Evolutionary conservation across 1,284 basidiomycete genomes (phyloP), one percentile per base, ranked within the genome.

Genomic region (Heterobasidion irregulare): DNA sequence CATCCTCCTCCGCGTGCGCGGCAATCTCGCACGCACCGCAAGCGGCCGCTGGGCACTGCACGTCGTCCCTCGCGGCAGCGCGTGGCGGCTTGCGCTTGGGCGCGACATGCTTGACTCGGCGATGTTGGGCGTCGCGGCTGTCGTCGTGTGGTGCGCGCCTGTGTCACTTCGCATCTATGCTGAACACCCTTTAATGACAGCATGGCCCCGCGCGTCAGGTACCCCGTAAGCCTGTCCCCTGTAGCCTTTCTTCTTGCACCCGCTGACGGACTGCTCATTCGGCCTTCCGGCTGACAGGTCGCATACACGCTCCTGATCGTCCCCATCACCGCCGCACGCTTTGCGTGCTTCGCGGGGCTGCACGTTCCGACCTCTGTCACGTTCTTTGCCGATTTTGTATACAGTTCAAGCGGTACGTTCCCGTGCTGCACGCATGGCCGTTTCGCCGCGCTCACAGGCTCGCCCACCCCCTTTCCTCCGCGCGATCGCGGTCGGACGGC

Each of bases 1-100:
- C 13, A 69, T 70, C 38, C 60, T 73, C 10, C 65, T 74, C 35
- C 70, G 72, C 15, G 72, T 75, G 7, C 71, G 73, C 15, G 73
- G 73, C 0, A 74, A 75, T 59, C 61, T 75, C 2, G 52, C 66
- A 13, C 53, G 50, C 9, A 58, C 59, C 19, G 60, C 61, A 15
- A 62, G 63, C 13, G 67, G 67, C 6, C 62, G 62, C n/a, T 72
- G 71, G 71, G 58, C 57, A 19, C 49, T 73, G 35, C 68, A 68
- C 19, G 71, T 66, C 54, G 64, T 73, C 1, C 61, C 68, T 0
- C 61, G 61, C 12, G 63, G 65, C 16, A 65, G 70, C 33, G 64
- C 66, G 43, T 73, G 72, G 72, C 61, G 67, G 53, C 64, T 73
- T n/a, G 63, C 64, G 0, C 63, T 72, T 47, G 59, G 63, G 12